Evolutionary conservation across 768 basidiomycete species (phyloP), one percentile per base, ranked within the genome.

Genomic region (Leucocoprinus sp.): DNA sequence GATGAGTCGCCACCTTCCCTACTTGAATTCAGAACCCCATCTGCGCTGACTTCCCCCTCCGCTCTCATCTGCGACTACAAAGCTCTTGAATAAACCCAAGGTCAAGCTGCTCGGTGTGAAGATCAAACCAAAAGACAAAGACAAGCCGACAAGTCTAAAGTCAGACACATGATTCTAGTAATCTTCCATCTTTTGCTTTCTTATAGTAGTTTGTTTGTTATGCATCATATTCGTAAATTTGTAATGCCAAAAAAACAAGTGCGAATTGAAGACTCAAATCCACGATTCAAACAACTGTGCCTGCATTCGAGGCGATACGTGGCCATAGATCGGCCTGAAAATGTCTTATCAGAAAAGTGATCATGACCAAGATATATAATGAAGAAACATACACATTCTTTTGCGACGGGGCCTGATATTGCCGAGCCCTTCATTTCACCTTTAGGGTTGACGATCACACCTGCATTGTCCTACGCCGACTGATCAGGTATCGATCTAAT

Each of bases 361-460:
- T 27, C 9, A 31, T 31, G 4, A 31, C 14, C 26, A 27, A 4
- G 31, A 31, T 31, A 12, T 1, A 5, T 43, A 24, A 27, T 5
- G 9, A 2, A 7, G 24, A 6, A 34, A 82, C 89, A 33, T 64
- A 92, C 89, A 62, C 96, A 98, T 90, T 97, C 95, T 81, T 98
- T 99, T 71, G 95, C 96, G 52, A 99, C 90, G 31, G 92, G 93
- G 47, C 92, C 92, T 27, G 92, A 89, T 62, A 96, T 95, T 50
- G 90, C 89, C 42, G 90, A 93, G 40, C 95, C 95, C 76, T 99
- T 99, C 96, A 99, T 99, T 74, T 99, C 96, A 59, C 95, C 95
- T 78, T 97, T 97, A 61, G 89, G 85, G 74, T 96, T 97, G 58
- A 97, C 92, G 52, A 95, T 95, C 45, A 95, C 93, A 65, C 93